phyloP scores from a whole-genome alignment of 2,329 filamentous ascomycete species.

The Cytospora piceicola region DNA sequence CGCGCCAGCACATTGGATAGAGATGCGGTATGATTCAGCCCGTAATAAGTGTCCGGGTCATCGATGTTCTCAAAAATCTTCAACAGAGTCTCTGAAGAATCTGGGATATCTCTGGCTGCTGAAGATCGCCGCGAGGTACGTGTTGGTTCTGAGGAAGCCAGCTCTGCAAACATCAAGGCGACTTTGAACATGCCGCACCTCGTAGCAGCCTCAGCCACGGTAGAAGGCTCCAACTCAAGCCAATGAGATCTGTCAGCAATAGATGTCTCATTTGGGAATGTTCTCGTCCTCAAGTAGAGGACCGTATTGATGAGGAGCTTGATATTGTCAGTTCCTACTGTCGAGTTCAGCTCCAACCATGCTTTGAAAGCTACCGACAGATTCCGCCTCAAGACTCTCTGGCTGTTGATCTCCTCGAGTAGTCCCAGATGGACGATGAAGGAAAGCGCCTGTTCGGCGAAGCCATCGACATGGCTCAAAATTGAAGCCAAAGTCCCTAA shows the following conservation, averaged over 20 bases:
- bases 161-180: slow-evolving; percentile 81
- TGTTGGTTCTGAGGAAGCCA: slow-evolving; percentile 61
- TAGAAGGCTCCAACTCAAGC: slow-evolving; percentile 80
- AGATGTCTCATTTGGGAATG: slow-evolving; percentile 73
- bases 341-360: slow-evolving; percentile 61
- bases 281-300: slow-evolving; percentile 85
- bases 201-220: slow-evolving; percentile 72
- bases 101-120: slow-evolving; percentile 48
- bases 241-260: slow-evolving; percentile 79
- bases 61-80: slow-evolving; percentile 90
- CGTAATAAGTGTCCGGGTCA: slow-evolving; percentile 96
- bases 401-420: slow-evolving; percentile 65
- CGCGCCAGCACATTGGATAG: slow-evolving; percentile 77
- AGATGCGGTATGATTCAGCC: slow-evolving; percentile 77
- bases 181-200: slow-evolving; percentile 85
- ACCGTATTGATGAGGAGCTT: slow-evolving; percentile 77
- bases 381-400: slow-evolving; percentile 60
- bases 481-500: slow-evolving; percentile 70
- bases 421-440: slow-evolving; percentile 85
- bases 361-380: slow-evolving; percentile 68
- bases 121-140: slow-evolving; percentile 71
- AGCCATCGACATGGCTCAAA: slow-evolving; percentile 65
- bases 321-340: slow-evolving; percentile 61
- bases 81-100: slow-evolving; percentile 72
- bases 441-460: slow-evolving; percentile 77